A percentile compares a stretch with the other conserved stretches of the same genome.
Conservation (phyloP, 257 asterid species). For the Solanum neorickii region DNA sequence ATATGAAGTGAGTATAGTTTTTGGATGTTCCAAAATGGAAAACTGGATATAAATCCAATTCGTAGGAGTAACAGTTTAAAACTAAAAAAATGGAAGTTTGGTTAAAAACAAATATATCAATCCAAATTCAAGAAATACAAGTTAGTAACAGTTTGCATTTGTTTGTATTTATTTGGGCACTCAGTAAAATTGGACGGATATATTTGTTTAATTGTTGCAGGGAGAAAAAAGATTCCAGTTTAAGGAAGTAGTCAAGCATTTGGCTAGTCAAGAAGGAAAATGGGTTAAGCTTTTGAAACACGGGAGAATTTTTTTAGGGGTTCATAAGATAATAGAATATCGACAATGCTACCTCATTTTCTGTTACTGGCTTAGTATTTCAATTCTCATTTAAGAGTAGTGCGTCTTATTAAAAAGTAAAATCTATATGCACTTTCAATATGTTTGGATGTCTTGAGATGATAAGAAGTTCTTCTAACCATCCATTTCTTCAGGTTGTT, state of each 20-base stretch:
- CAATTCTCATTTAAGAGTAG: neutral
- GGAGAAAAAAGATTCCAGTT: neutral
- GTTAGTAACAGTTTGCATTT: neutral
- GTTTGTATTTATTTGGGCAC: neutral
- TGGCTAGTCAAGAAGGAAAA: neutral
- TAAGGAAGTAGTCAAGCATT: neutral
- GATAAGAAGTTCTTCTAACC: conserved; percentile 1
- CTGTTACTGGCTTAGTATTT: neutral
- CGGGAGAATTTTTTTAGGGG: neutral
- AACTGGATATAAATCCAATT: neutral
- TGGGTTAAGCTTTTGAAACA: neutral
- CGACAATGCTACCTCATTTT: neutral
- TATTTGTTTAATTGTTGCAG: neutral
- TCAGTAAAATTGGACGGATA: neutral
- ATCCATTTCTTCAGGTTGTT: conserved; percentile 55
- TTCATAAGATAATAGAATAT: neutral
- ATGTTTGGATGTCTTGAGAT: neutral
- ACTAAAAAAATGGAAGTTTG: neutral
- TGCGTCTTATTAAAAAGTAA: neutral
- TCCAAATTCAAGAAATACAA: neutral
- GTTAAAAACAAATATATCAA: neutral
- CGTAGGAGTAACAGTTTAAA: neutral
- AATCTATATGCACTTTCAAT: neutral
- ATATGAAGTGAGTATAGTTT: neutral
- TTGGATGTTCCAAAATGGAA: neutral